Evolutionary conservation across 768 basidiomycete species (phyloP), one percentile per base, ranked within the genome.

Genomic region (Russula compacta): DNA sequence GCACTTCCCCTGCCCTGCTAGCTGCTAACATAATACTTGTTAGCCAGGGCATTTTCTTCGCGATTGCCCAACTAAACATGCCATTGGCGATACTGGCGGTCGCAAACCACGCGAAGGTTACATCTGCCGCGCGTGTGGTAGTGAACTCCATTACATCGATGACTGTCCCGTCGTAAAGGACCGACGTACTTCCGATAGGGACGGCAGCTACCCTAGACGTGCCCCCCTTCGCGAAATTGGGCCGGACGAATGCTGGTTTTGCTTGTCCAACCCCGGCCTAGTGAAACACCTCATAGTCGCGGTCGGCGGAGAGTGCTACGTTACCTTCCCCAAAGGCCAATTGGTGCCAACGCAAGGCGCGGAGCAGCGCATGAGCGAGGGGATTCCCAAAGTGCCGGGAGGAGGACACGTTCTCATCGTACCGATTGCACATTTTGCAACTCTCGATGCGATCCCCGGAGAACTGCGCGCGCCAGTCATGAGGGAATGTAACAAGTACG

Each of bases 191-290:
- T 57, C 64, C 12, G 72, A 74, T 60, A 75, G 74, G 62, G 66
- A 55, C 2, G 46, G 57, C 58, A 67, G 67, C 66, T 54, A 68
- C 58, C 77, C 79, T 63, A 77, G 73, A 67, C 80, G 78, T 50
- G 82, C 76, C 35, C 86, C 81, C 35, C 81, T 76, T 44, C 94
- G 83, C 73, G 92, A 93, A 70, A 91, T 95, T 57, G 82, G 78
- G 60, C 88, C 92, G 66, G 89, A 89, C 58, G 90, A 94, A 71
- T 98, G 95, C 73, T 98, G 95, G 95, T 98, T 99, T 76, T 99
- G 97, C 72, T 73, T 99, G 56, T 95, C 92, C 44, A 98, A 98
- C 70, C 95, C 95, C 1, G 86, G 83, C 66, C 78, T 98, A 42
- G 87, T 91, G 60, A 99, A 98, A 75, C 92, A 98, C 69, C 83